Evolutionary conservation across 2,329 filamentous ascomycete genomes (phyloP).

Genomic region (Phyllosticta citribraziliensis): DNA sequence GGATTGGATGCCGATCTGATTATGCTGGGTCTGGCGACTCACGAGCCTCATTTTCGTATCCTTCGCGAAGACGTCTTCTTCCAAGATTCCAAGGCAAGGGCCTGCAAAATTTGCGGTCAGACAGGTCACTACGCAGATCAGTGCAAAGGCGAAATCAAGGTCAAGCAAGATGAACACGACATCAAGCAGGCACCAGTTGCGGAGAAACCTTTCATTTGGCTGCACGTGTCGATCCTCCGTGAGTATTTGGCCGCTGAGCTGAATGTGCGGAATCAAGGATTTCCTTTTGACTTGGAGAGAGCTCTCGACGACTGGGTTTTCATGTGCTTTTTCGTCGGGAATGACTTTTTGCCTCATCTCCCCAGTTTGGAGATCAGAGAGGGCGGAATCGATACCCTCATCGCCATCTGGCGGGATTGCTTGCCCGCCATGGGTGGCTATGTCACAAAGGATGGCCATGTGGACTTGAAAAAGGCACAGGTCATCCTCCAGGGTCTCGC

Average conservation of each 20-base stretch:
- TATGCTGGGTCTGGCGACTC: slow-evolving; percentile 93
- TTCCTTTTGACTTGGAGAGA: slow-evolving; percentile 86
- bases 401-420: slow-evolving; percentile 94
- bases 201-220: slow-evolving; percentile 94
- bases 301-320: slow-evolving; percentile 98
- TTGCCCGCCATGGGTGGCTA: slow-evolving; percentile 88
- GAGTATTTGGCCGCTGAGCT: slow-evolving; percentile 92
- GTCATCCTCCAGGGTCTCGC: slow-evolving; percentile 79
- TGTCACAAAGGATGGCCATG: slow-evolving; percentile 86
- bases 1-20: slow-evolving; percentile 96
- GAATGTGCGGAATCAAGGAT: slow-evolving; percentile 69
- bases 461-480: slow-evolving; percentile 79
- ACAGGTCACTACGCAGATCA: slow-evolving; percentile 81
- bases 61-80: slow-evolving; percentile 94
- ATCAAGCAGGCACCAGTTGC: slow-evolving; percentile 63
- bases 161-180: slow-evolving; percentile 69
- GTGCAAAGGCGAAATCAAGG: slow-evolving; percentile 69
- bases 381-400: slow-evolving; percentile 91
- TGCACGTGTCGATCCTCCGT: slow-evolving; percentile 81
- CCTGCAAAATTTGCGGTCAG: slow-evolving; percentile 87
- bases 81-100: slow-evolving; percentile 71
- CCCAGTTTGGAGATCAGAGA: slow-evolving; percentile 97
- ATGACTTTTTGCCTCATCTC: slow-evolving; percentile 94
- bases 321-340: slow-evolving; percentile 98
- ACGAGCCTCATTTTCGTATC: slow-evolving; percentile 94